A percentile compares a stretch with the other conserved stretches of the same genome.
These are phyloP conservation scores for Stagonosporopsis vannaccii DNA, from an alignment of 2,329 filamentous ascomycete genomes.

Conservation along the genomic window DNA sequence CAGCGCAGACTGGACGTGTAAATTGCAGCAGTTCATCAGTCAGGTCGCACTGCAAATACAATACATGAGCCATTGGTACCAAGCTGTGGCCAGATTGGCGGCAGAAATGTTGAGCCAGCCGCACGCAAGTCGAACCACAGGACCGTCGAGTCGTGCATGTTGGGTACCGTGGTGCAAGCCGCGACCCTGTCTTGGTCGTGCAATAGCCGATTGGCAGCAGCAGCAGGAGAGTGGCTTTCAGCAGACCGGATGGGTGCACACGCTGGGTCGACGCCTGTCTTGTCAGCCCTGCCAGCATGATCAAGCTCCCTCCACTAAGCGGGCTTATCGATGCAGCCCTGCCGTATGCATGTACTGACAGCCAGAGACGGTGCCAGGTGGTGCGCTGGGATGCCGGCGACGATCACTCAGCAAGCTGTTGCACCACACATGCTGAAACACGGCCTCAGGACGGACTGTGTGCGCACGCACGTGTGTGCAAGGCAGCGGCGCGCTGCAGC, in stretches of 20 bases:
- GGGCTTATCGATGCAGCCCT: slow-evolving; percentile 1
- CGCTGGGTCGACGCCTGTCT: background rate
- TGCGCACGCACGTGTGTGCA: slow-evolving; percentile 3
- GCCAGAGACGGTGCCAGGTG: slow-evolving; percentile 1
- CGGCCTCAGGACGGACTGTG: background rate
- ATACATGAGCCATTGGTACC: background rate
- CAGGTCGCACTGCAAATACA: slow-evolving; percentile 1
- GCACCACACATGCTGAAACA: slow-evolving; percentile 1
- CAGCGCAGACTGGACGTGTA: background rate
- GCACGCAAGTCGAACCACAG: background rate
- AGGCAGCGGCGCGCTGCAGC: background rate
- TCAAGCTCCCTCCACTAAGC: background rate
- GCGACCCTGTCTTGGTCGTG: background rate
- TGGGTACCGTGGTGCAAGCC: background rate
- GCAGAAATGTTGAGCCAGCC: background rate
- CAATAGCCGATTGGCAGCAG: slow-evolving; percentile 4
- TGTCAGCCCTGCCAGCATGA: slow-evolving; percentile 11
- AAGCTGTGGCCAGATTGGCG: background rate
- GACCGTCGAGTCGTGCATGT: background rate
- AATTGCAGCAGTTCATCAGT: slow-evolving; percentile 2
- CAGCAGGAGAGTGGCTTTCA: too few relatives aligned
- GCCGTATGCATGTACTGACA: background rate
- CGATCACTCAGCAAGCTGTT: slow-evolving; percentile 1
- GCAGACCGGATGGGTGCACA: slow-evolving; percentile 2
- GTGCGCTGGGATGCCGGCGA: slow-evolving; percentile 4